Percentiles rank a stretch among this genome's conserved stretches.
Conservation (phyloP, 2,329 filamentous ascomycete genomes). For the Neopestalotiopsis rosae region DNA sequence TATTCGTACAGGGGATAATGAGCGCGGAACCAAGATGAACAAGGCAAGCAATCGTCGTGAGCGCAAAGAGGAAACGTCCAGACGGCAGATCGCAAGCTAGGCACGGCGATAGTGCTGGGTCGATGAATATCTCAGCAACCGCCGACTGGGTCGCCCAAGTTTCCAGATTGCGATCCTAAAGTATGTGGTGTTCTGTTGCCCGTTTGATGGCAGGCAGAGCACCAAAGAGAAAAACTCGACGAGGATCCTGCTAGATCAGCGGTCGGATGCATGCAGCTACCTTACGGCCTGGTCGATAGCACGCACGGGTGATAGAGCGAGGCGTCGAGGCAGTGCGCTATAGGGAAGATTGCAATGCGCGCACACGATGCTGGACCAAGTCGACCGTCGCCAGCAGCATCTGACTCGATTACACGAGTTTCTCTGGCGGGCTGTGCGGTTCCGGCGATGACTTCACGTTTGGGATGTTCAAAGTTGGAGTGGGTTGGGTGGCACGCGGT, state of each 20-base stretch:
- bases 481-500: slow-evolving; percentile 1
- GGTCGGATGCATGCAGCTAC: neutral
- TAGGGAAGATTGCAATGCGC: neutral
- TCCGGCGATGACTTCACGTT: neutral
- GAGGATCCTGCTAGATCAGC: neutral
- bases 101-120: neutral
- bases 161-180: neutral
- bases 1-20: neutral
- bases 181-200: neutral
- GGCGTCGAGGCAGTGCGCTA: neutral
- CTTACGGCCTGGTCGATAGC: neutral
- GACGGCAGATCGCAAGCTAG: neutral
- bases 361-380: neutral
- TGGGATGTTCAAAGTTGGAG: neutral
- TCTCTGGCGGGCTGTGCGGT: neutral
- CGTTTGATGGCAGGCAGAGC: neutral
- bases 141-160: neutral
- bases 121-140: neutral
- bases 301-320: neutral
- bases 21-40: neutral
- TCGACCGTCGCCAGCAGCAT: neutral
- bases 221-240: neutral
- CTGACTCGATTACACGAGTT: neutral
- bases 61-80: neutral
- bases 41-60: neutral